Evolutionary conservation across 139 green algal genomes (phyloP), one percentile per base, ranked within the genome.

Genomic region (Coelastrella sp.): DNA sequence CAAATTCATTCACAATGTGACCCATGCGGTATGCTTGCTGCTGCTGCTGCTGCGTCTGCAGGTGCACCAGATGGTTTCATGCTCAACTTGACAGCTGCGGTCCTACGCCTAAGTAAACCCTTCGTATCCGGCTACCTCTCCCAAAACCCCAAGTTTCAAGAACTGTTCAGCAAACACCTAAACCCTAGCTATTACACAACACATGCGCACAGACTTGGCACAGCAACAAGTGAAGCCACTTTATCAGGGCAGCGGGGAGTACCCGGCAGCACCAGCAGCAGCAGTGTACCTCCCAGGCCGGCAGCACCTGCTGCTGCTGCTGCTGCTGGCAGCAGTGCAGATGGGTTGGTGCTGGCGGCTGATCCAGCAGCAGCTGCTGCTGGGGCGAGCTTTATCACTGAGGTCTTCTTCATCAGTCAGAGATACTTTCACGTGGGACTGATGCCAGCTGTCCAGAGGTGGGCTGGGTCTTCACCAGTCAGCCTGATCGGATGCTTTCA

Each of bases 321-420:
- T 58, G 32, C 73, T 58, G 59, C 68, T 22, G 75, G 85, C 85
- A 80, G 83, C 65, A 60, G 82, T 16, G 3, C n/a, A 60, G 20
- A 56, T 22, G 79, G 20, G 54, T 20, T 73, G 47, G 81, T 85
- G n/a, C 6, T 93, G 22, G 61, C 80, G 20, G 59, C 32, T 6
- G 80, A 87, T 22, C 78, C 59, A 5, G 71, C 75, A 57, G 89
- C 87, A 56, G 88, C 79, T 16, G 83, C 88, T 22, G 90, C 58
- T 23, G n/a, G 10, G 5, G 92, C 95, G 14, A 94, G 94, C 86
- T 97, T 97, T 92, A 93, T 97, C 7, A 92, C 95, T 0, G 95
- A 97, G 59, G 92, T 92, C 19, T 97, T 97, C 88, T 97, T 97
- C 87, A n/a, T 96, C 16, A 92, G 94, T 0, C 93, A 97, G 90